Evolutionary conservation across 495 filamentous ascomycete species (phyloP).

Genomic region (Chaetomium fimeti): DNA sequence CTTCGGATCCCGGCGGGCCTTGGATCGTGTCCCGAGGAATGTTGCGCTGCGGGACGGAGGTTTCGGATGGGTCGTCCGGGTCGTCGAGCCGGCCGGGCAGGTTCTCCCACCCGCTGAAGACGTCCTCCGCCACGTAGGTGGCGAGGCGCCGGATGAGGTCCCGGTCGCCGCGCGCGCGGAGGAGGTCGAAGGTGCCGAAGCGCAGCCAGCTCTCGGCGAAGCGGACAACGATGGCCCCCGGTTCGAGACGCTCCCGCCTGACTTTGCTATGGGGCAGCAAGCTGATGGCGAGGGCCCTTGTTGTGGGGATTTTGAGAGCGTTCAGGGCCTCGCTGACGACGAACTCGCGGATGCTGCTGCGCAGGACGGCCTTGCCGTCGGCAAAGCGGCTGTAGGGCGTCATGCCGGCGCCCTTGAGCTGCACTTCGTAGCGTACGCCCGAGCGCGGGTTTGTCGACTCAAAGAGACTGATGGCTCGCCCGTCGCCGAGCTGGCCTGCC

Average conservation of each 20-base stretch:
- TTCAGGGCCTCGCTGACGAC: conserved; percentile 84
- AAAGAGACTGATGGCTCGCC: conserved; percentile 89
- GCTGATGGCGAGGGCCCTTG: conserved; percentile 78
- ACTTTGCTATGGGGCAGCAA: conserved; percentile 71
- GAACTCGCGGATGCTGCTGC: conserved; percentile 90
- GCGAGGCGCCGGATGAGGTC: conserved; percentile 67
- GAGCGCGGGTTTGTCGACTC: conserved; percentile 79
- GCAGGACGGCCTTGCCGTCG: conserved; percentile 91
- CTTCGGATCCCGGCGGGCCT: conserved; percentile 60
- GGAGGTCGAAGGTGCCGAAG: conserved; percentile 91
- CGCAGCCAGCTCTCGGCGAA: conserved; percentile 92
- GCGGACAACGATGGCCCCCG: conserved; percentile 85
- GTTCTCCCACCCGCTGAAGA: conserved; percentile 78
- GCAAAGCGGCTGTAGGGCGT: conserved; percentile 96
- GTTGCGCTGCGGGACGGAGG: conserved; percentile 44
- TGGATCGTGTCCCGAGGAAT: conserved; percentile 59
- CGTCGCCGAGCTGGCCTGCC: conserved; percentile 95
- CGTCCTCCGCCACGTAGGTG: conserved; percentile 80
- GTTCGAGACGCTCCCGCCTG: conserved; percentile 78
- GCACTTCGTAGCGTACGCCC: conserved; percentile 75
- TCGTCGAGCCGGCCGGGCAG: conserved; percentile 61
- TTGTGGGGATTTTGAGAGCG: conserved; percentile 80
- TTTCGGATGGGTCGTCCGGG: conserved; percentile 39
- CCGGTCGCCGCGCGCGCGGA: conserved; percentile 77
- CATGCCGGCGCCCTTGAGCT: conserved; percentile 87